A percentile compares a stretch with the other conserved stretches of the same genome.
These are phyloP conservation scores for Ichthyophonus hoferi DNA, from an alignment of 208 protist species.

Conservation along the genomic window DNA sequence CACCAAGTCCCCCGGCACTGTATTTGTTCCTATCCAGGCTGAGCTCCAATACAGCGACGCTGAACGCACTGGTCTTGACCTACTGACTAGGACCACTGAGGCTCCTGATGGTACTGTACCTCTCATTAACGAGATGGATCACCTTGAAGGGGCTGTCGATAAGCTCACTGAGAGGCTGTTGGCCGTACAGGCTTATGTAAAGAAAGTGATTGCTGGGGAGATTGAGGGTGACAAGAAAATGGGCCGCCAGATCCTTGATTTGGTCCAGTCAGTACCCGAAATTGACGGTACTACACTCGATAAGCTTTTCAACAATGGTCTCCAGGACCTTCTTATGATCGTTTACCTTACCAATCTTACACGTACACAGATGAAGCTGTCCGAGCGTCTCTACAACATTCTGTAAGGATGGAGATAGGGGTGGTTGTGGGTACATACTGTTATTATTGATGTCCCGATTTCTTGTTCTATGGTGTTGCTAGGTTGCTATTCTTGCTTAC, in stretches of 20 bases:
- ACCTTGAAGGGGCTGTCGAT: slow-evolving; percentile 45
- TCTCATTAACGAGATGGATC: slow-evolving; percentile 54
- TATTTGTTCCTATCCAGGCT: slow-evolving; percentile 33
- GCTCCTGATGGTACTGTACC: background rate
- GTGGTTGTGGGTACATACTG: too few species aligned
- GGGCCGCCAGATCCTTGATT: slow-evolving; percentile 53
- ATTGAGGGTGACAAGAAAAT: slow-evolving; percentile 48
- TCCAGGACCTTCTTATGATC: slow-evolving; percentile 65
- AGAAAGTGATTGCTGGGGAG: slow-evolving; percentile 43
- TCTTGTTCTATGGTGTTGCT: too few species aligned
- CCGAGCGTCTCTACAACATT: slow-evolving; percentile 54
- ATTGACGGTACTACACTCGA: slow-evolving; percentile 53
- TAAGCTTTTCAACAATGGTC: slow-evolving; percentile 59
- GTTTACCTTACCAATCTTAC: slow-evolving; percentile 64
- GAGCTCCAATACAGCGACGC: slow-evolving; percentile 22
- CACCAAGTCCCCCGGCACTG: background rate
- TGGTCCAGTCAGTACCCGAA: slow-evolving; percentile 54
- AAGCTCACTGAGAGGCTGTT: slow-evolving; percentile 52
- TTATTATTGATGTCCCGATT: too few species aligned
- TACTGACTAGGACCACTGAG: background rate
- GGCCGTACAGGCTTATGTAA: slow-evolving; percentile 48
- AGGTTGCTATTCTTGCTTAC: too few species aligned
- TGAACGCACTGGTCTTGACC: slow-evolving; percentile 35
- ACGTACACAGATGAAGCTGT: slow-evolving; percentile 58
- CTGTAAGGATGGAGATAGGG: background rate